Percentiles rank a stretch among this genome's conserved stretches.
These are phyloP conservation scores for Fonsecaea nubica DNA, from an alignment of 2,329 filamentous ascomycete genomes.

Conservation along the genomic window DNA sequence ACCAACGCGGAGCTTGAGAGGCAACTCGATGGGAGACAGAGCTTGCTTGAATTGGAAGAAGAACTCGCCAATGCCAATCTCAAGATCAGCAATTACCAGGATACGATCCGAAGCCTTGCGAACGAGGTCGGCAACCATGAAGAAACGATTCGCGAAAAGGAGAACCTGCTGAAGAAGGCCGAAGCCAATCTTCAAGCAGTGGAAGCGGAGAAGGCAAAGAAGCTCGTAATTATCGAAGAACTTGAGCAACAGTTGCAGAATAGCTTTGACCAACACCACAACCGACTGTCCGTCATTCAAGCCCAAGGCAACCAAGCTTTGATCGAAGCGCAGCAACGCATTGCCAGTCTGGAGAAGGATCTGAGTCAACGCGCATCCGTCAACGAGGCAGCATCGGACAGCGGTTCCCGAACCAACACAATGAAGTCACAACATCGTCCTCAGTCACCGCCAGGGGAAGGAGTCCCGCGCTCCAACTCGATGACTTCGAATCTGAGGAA, in stretches of 20 bases:
- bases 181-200: conserved; percentile 58
- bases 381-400: conserved; percentile 56
- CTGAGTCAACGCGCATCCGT: conserved; percentile 55
- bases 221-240: conserved; percentile 88
- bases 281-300: conserved; percentile 82
- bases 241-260: conserved; percentile 94
- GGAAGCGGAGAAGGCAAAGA: conserved; percentile 79
- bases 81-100: conserved; percentile 54
- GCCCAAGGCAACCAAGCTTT: conserved; percentile 75
- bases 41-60: conserved; percentile 41
- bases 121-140: conserved; percentile 55
- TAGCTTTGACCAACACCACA: conserved; percentile 95
- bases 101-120: conserved; percentile 63
- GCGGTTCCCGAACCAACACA: conserved; percentile 37
- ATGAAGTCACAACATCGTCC: conserved; percentile 43
- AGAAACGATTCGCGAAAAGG: conserved; percentile 53
- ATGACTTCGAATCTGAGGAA: conserved; percentile 77
- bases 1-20: conserved; percentile 40
- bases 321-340: conserved; percentile 76
- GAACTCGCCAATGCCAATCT: conserved; percentile 49
- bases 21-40: conserved; percentile 37
- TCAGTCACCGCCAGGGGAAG: conserved; percentile 53
- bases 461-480: conserved; percentile 63
- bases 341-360: conserved; percentile 69
- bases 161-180: conserved; percentile 54